Base-by-base conservation (phyloP, 306 rosid genomes). In the Glycine tomentella region DNA sequence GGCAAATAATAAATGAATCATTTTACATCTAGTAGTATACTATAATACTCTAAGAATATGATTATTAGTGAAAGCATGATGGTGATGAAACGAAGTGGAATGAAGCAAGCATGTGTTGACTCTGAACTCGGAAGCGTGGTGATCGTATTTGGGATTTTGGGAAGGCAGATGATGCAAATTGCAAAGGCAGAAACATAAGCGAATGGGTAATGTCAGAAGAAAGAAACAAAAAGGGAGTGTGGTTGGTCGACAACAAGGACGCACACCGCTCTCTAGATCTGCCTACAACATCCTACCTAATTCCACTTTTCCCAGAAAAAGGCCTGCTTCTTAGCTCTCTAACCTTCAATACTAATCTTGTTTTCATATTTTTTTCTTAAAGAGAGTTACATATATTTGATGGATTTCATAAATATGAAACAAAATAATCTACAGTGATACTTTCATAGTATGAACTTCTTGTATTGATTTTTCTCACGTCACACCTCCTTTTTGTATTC, bases 201-300 rank as follows among this genome's bases (percentile, higher is more conserved):
- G 72, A 78, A 87, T 89, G 84, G 86, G 15, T 52, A 10, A 17
- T 87, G 87, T 89, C 91, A 92, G 92, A 86, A 77, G 70, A 7
- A 48, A 46, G 84, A 33, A 3, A 74, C 65, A 82, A 82, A 80
- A 84, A 79, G 82, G 75, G 83, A 33, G 76, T 85, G 53, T n/a
- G 83, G 83, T 15, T 88, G 77, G 92, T 88, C 83, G 72, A 73
- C 80, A 78, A 83, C 48, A 83, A 79, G 72, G 87, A 84, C 86
- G 25, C 86, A 76, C 76, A 14, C 46, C 34, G 5, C 64, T 42
- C 40, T 34, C 64, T 25, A 25, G 31, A 25, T 25, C 1, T 49
- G 51, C 63, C 12, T 61, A 13, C 31, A 25, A 25, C 51, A 45
- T 57, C 40, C 40, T 25, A 65, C 31, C 31, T 25, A 25, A 25